Base-by-base conservation (phyloP, 139 green algal species). In the Tetradesmus obliquus region DNA sequence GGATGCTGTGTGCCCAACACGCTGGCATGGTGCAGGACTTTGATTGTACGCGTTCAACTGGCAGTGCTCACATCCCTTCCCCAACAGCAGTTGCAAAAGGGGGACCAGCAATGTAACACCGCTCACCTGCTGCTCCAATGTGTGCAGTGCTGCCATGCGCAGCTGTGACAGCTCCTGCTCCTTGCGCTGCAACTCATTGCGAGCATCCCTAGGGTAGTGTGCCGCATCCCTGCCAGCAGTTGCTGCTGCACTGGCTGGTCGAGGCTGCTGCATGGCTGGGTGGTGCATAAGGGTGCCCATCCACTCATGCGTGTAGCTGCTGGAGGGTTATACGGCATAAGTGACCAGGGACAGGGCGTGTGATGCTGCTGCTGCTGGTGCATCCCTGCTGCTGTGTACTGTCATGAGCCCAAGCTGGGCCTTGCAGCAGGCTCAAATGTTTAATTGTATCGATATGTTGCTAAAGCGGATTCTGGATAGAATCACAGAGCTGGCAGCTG, bases 141-240 rank as follows among this genome's bases (percentile, higher is more conserved):
- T 51, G 3, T 90, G 53, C 1, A 95, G 81, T 1, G 93, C 90
- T 20, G 80, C 74, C 13, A 88, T 91, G 1, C 93, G 74, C 3
- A 95, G 88, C 45, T 91, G 84, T 5, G 82, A 58, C 1, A 95
- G 71, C 81, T 95, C 93, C 80, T 94, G 90, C 80, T 95, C 93
- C 74, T 94, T 93, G 22, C 22, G 58, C 19, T 91, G 88, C 69
- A 95, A 54, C 72, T 91, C 79, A 3, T 15, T 32, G n/a, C 89
- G 85, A 3, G 85, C 82, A 82, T 93, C 91, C 58, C 69, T 24
- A 3, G 53, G 66, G 66, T 76, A 76, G 17, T 76, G 66, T 24
- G 66, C 17, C 3, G 66, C 17, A 24, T 76, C 76, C 0, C 69
- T 69, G 51, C 69, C 86, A 13, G 86, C 76, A 55, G 71, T 90